These are phyloP conservation scores for Plectosphaerella plurivora DNA, from an alignment of 2,329 filamentous ascomycete genomes.

Conservation along the genomic window DNA sequence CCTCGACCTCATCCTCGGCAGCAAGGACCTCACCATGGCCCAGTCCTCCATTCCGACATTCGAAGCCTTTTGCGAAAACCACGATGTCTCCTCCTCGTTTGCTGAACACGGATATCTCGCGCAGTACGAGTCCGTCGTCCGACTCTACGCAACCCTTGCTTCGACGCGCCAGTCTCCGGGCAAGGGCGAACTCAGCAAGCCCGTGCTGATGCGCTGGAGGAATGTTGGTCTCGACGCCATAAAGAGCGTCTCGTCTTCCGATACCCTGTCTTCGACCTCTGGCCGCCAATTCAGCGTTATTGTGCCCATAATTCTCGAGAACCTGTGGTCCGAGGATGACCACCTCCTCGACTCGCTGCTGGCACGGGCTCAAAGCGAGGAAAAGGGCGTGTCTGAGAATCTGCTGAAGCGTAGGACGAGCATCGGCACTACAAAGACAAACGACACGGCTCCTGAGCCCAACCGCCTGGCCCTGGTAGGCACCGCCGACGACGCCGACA, in stretches of 20 bases:
- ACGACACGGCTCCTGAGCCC: constrained; percentile 57
- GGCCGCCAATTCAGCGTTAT: constrained; percentile 73
- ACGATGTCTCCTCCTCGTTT: constrained; percentile 79
- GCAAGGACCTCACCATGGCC: constrained; percentile 85
- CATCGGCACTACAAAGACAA: constrained; percentile 70
- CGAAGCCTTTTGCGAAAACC: constrained; percentile 81
- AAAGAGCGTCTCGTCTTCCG: constrained; percentile 74
- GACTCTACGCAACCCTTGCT: constrained; percentile 74
- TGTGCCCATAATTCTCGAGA: constrained; percentile 81
- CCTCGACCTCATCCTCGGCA: constrained; percentile 75
- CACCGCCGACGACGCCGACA: constrained; percentile 82
- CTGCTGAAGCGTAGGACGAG: constrained; percentile 67
- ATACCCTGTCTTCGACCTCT: constrained; percentile 70
- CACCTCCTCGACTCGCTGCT: constrained; percentile 66
- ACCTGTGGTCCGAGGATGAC: constrained; percentile 72
- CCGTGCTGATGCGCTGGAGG: constrained; percentile 74
- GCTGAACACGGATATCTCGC: constrained; percentile 79
- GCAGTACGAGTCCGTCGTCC: constrained; percentile 79
- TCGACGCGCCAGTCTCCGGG: constrained; percentile 52
- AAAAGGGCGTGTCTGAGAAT: constrained; percentile 63
- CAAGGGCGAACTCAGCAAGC: constrained; percentile 59
- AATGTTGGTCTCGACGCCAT: constrained; percentile 73
- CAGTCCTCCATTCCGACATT: constrained; percentile 87
- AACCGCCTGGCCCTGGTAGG: constrained; percentile 71
- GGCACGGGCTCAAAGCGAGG: constrained; percentile 61